phyloP scores from a whole-genome alignment of 108 stramenopile genomes.

The Phaeodactylum tricornutum region DNA sequence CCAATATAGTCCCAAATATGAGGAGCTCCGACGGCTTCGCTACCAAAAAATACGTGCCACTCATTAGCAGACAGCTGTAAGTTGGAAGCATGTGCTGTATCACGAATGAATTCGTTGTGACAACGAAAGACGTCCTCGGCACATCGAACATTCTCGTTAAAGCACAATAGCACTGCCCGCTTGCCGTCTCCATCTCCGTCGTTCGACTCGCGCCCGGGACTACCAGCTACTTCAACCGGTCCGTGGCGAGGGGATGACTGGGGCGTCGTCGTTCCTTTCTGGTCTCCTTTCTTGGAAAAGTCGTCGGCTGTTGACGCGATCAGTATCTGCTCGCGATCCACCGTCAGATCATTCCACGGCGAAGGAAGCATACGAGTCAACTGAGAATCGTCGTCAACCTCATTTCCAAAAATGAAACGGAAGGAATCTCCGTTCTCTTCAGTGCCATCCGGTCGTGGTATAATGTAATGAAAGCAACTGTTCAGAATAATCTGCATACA shows the following conservation, averaged over 20 bases:
- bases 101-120: constrained; percentile 85
- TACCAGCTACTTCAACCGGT: constrained; percentile 5
- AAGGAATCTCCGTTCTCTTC: constrained; percentile 73
- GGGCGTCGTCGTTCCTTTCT: background rate
- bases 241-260: constrained; percentile 3
- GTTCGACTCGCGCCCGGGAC: constrained; percentile 4
- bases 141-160: constrained; percentile 83
- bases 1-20: constrained; percentile 32
- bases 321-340: constrained; percentile 21
- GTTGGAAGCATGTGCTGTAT: constrained; percentile 66
- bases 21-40: constrained; percentile 18
- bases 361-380: constrained; percentile 40
- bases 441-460: constrained; percentile 70
- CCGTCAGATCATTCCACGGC: constrained; percentile 63
- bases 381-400: constrained; percentile 45
- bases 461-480: constrained; percentile 87
- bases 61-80: constrained; percentile 65
- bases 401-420: constrained; percentile 30
- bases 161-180: constrained; percentile 77
- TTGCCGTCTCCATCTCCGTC: constrained; percentile 56
- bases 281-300: constrained; percentile 5
- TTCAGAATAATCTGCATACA: constrained; percentile 91
- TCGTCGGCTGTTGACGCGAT: constrained; percentile 14
- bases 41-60: constrained; percentile 70
- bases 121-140: constrained; percentile 81